Evolutionary conservation across 139 green algal genomes (phyloP).

Genomic region (Chlamydomonas incerta): DNA sequence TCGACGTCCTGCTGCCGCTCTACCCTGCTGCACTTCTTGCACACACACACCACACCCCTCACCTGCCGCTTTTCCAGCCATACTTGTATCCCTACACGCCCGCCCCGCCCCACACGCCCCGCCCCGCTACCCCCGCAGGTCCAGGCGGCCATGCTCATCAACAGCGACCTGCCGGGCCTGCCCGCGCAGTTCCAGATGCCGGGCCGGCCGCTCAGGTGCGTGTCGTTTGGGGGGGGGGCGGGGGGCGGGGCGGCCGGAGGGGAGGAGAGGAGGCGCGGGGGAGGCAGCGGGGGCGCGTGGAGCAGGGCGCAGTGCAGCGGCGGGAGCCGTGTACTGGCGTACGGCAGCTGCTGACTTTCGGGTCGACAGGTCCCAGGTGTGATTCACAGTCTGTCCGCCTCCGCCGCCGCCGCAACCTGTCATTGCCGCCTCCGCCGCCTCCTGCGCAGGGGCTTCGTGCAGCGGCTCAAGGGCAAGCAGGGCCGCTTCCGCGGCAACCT

Average conservation of each 20-base stretch:
- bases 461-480: conserved; percentile 99
- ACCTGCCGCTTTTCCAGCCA: neutral
- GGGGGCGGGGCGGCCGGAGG: neutral
- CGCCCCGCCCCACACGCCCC: neutral
- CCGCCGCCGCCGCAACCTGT: no score
- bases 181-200: conserved; percentile 73
- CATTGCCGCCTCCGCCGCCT: no score
- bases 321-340: no score
- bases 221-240: neutral
- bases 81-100: neutral
- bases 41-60: neutral
- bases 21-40: neutral
- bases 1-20: no score
- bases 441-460: conserved; percentile 94
- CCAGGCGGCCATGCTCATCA: conserved; percentile 92
- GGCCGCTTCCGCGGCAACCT: conserved; percentile 98
- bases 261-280: neutral
- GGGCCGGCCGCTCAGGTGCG: conserved; percentile 81
- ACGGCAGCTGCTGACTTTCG: no score
- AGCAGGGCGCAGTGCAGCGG: no score
- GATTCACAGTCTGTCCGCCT: no score
- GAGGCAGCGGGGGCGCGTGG: neutral
- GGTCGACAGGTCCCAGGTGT: no score
- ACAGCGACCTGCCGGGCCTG: conserved; percentile 94
- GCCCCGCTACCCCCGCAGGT: conserved; percentile 51